Conservation (phyloP, 306 rosid genomes). For the Ormosia semicastrata region DNA sequence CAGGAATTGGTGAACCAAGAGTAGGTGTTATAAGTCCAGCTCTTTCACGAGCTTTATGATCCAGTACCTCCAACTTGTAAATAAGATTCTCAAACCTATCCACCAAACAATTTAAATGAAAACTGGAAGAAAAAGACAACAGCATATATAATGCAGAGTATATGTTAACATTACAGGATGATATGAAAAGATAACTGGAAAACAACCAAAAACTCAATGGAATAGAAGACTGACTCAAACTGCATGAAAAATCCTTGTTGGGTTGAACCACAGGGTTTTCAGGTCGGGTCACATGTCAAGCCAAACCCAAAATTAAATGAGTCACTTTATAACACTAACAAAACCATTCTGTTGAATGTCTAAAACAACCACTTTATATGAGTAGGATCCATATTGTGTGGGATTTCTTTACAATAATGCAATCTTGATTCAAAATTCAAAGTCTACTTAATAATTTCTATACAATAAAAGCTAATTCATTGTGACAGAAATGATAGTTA, state of each 20-base stretch:
- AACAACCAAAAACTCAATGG: constrained; percentile 1
- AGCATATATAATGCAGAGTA: constrained; percentile 1
- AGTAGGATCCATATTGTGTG: not conserved
- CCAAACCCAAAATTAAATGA: not conserved
- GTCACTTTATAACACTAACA: constrained; percentile 1
- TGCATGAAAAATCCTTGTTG: not conserved
- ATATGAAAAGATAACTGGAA: not conserved
- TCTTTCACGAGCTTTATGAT: constrained; percentile 97
- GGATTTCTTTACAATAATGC: not conserved
- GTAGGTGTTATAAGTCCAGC: constrained; percentile 87
- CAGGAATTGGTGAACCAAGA: constrained; percentile 84
- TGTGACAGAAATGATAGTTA: not conserved
- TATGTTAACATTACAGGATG: not conserved
- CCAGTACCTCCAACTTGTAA: constrained; percentile 96
- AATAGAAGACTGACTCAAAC: not conserved
- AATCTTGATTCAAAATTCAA: not conserved
- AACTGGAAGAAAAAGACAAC: constrained; percentile 13
- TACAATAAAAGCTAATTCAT: not conserved
- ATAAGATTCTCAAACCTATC: constrained; percentile 80
- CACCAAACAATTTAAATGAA: constrained; percentile 26
- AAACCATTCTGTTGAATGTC: not conserved
- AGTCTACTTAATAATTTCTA: not conserved
- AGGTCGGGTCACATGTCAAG: constrained; percentile 3
- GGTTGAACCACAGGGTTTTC: constrained; percentile 9
- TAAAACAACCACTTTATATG: not conserved